Evolutionary conservation across 495 filamentous ascomycete species (phyloP), one percentile per base, ranked within the genome.

Genomic region (Lasiosphaeria hispida): DNA sequence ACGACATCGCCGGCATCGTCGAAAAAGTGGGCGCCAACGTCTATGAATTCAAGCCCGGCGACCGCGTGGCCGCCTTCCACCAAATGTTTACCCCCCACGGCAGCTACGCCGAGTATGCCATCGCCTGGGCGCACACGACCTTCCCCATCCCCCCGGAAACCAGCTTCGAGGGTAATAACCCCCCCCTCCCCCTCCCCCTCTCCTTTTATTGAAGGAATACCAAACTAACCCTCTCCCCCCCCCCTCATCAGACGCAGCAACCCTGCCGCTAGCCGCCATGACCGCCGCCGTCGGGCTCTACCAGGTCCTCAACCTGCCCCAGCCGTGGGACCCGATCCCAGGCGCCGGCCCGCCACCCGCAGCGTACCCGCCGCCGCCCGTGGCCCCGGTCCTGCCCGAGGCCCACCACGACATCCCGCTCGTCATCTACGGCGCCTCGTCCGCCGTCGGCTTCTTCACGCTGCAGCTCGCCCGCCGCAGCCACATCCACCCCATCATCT

Each of bases 401-500:
- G 23, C 19, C 66, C 72, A 42, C 8, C 10, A 40, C 14, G 11
- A 30, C 0, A 74, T 63, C 1, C 88, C 87, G 0, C 60, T 72
- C 0, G 37, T 71, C 18, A 72, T 90, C n/a, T 89, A 89, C 61
- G 88, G 89, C 11, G 89, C 79, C 0, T 75, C 84, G 0, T 74
- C 80, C 0, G 83, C 89, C 0, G 88, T 91, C 0, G 89, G 89
- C 2, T 71, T 84, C 33, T 92, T 82, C 59, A 83, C 82, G 5
- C 72, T 91, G 55, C 87, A 91, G 66, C 72, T 91, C 17, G 88
- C 88, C 15, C 63, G 59, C n/a, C 68, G 75, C 14, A 82, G 85
- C 36, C 85, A 89, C 62, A 86, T 92, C 57, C 87, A 90, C 66
- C 89, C 88, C 0, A 58, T 91, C n/a, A 85, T 91, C 54, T 82